Base-by-base conservation (phyloP, 805 yeast genomes). In the Wickerhamiella occidentalis region DNA sequence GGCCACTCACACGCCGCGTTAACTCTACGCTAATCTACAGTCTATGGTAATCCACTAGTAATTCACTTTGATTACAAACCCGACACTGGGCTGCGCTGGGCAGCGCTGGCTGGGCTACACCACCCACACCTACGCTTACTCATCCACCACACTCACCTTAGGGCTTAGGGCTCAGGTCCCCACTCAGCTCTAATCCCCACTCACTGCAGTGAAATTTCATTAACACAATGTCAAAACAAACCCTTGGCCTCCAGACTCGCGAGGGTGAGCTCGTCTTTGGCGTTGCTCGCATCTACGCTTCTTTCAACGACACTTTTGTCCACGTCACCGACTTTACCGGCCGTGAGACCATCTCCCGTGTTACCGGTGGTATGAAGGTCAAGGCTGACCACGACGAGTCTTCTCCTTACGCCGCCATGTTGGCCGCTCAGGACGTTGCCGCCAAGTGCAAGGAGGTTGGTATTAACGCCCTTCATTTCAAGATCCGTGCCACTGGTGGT, bases 341-440 rank as follows among this genome's bases (percentile, higher is more conserved):
- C 76, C 92, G 90, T 76, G 99, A 94, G 79, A 92, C 99, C 77
- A 90, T 92, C 70, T 82, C 95, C 79, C 87, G 97, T 79, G 96
- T 92, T 66, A 92, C 98, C 70, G 99, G 99, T 81, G 99, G 98
- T 77, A 92, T 92, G 98, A 92, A 92, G 82, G 99, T 92, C 75
- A 92, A 92, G 82, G 98, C 98, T 68, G 99, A 92, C 80, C 86
- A 97, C 80, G 99, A 94, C 74, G 98, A 92, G 82, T 90, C 97
- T 58, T 85, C 98, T 63, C 98, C 99, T 74, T 92, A 92, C 84
- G 99, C 99, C 71, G 98, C 96, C 70, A 92, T 92, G 98, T 84
- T 92, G 80, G 99, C 99, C 72, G 71, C 99, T 63, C 99, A 92
- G 80, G 99, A 94, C 70, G 99, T 84, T 68, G 98, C 98, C 68